Percentiles rank a stretch among this genome's conserved stretches.
Conservation (phyloP, 805 yeast species). For the Cyberlindnera suaveolens region DNA sequence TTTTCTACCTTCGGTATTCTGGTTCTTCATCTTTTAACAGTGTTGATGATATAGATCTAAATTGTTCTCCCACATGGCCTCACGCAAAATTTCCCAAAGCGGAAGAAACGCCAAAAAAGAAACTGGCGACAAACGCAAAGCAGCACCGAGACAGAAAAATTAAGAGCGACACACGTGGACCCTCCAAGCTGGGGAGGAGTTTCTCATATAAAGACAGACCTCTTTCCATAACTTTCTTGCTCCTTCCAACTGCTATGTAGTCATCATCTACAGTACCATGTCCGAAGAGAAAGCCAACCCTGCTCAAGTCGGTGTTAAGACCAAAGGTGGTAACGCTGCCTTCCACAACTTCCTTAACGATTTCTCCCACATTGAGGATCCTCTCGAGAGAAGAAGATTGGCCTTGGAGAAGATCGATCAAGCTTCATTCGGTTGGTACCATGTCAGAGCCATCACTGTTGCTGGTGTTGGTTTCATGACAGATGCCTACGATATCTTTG, state of each 20-base stretch:
- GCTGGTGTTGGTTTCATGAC: constrained; percentile 95
- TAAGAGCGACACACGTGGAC: too few species aligned
- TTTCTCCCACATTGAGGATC: constrained; percentile 78
- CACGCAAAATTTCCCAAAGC: too few species aligned
- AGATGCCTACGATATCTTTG: constrained; percentile 88
- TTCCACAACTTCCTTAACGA: constrained; percentile 79
- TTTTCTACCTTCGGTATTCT: not conserved
- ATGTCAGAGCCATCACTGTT: constrained; percentile 71
- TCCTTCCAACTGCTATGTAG: not conserved
- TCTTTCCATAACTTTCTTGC: not conserved
- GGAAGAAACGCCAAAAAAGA: too few species aligned
- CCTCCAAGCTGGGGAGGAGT: too few species aligned
- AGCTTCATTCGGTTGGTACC: constrained; percentile 77
- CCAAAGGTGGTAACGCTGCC: constrained; percentile 78
- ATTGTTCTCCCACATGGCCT: too few species aligned
- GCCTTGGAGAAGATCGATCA: constrained; percentile 81
- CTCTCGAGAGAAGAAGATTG: constrained; percentile 79
- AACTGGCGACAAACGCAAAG: too few species aligned
- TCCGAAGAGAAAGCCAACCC: constrained; percentile 20
- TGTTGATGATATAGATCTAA: too few species aligned
- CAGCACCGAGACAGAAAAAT: too few species aligned
- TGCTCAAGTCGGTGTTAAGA: constrained; percentile 27
- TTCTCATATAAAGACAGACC: too few species aligned
- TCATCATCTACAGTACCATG: not conserved
- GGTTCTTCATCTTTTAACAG: not conserved